phyloP scores from a whole-genome alignment of 768 basidiomycete genomes.

The Cystoderma amianthinum region DNA sequence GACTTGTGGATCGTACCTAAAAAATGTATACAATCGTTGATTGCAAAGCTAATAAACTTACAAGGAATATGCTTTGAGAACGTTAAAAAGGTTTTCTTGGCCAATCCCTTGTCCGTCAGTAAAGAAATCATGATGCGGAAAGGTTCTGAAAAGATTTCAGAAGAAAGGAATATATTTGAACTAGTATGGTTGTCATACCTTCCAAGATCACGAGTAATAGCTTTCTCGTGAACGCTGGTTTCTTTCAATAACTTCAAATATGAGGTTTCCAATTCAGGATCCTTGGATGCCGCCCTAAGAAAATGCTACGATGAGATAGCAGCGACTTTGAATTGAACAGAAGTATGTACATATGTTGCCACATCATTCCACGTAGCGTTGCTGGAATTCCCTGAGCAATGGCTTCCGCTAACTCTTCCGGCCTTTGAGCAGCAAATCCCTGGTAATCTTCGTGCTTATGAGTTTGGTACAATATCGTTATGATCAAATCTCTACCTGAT shows the following conservation, averaged over 20 bases:
- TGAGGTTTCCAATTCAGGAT: conserved; percentile 71
- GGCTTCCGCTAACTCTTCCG: conserved; percentile 77
- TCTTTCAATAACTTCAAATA: conserved; percentile 83
- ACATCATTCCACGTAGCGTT: conserved; percentile 88
- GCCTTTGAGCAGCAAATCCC: conserved; percentile 69
- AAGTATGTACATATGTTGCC: conserved; percentile 78
- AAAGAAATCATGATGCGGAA: conserved; percentile 96
- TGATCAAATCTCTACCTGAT: conserved; percentile 49
- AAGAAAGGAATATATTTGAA: conserved; percentile 6
- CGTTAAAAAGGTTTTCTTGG: conserved; percentile 96
- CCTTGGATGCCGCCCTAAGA: conserved; percentile 87
- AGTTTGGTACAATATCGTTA: background rate
- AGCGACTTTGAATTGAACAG: background rate
- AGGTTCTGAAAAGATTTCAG: conserved; percentile 51
- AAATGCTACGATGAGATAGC: background rate
- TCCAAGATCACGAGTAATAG: conserved; percentile 88
- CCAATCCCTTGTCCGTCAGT: conserved; percentile 92
- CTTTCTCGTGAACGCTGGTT: conserved; percentile 85
- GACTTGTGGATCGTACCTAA: conserved; percentile 83
- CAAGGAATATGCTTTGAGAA: conserved; percentile 95
- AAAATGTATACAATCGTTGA: background rate
- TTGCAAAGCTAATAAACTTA: conserved; percentile 26
- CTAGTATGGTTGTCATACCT: conserved; percentile 35
- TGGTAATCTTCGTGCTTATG: conserved; percentile 63
- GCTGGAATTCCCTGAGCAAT: conserved; percentile 91